Percentiles rank a stretch among this genome's conserved stretches.
These are phyloP conservation scores for Gnomoniopsis smithogilvyi DNA, from an alignment of 2,329 filamentous ascomycete species.

Conservation along the genomic window DNA sequence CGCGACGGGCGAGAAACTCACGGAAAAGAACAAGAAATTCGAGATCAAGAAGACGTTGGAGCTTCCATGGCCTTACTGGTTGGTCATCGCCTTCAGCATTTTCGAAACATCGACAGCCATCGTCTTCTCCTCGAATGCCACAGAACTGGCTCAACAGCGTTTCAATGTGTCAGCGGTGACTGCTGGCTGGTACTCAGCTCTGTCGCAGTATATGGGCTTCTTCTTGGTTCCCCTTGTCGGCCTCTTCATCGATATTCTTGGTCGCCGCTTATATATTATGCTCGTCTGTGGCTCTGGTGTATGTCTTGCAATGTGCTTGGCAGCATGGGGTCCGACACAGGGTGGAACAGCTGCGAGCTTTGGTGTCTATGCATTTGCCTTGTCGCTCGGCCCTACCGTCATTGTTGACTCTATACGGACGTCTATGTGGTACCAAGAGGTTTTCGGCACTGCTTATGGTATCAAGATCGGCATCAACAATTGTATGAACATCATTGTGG, in stretches of 20 bases:
- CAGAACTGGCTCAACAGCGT: slow-evolving; percentile 57
- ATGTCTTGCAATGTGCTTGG: slow-evolving; percentile 49
- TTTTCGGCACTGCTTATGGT: slow-evolving; percentile 58
- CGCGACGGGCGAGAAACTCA: slow-evolving; percentile 57
- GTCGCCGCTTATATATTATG: slow-evolving; percentile 47
- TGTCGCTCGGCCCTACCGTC: slow-evolving; percentile 51
- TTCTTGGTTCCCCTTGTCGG: slow-evolving; percentile 56
- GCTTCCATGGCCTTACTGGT: slow-evolving; percentile 60
- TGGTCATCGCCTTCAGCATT: slow-evolving; percentile 49
- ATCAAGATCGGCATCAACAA: slow-evolving; percentile 63
- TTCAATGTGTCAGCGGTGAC: slow-evolving; percentile 52
- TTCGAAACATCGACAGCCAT: slow-evolving; percentile 56
- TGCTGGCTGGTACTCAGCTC: slow-evolving; percentile 59
- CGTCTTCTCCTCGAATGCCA: slow-evolving; percentile 56
- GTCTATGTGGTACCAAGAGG: slow-evolving; percentile 55
- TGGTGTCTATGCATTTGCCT: slow-evolving; percentile 56
- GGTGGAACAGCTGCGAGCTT: slow-evolving; percentile 56
- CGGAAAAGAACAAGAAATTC: slow-evolving; percentile 56
- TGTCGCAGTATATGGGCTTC: slow-evolving; percentile 53
- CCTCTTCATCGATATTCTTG: slow-evolving; percentile 53
- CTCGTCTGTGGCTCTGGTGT: slow-evolving; percentile 46
- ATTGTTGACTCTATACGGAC: slow-evolving; percentile 62
- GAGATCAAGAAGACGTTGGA: slow-evolving; percentile 53
- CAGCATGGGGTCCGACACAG: slow-evolving; percentile 47
- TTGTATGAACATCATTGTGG: slow-evolving; percentile 58